A percentile compares a stretch with the other conserved stretches of the same genome.
phyloP scores from a whole-genome alignment of 108 stramenopile species.

The Cyclotella choctawhatcheeana region DNA sequence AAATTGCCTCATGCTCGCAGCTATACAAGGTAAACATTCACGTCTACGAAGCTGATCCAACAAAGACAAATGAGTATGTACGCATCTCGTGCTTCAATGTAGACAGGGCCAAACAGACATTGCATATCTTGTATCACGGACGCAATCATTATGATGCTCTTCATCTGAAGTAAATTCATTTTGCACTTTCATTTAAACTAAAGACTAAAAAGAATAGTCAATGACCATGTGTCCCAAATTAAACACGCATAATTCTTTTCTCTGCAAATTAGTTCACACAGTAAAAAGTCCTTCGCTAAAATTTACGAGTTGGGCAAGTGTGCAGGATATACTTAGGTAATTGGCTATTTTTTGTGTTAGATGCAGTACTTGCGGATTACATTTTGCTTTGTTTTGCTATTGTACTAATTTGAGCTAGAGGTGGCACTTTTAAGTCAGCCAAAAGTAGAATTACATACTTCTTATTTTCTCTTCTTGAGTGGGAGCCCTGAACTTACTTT shows the following conservation, averaged over 20 bases:
- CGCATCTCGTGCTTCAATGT: conserved; percentile 19
- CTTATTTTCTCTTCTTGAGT: too few species aligned
- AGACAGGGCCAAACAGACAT: not conserved
- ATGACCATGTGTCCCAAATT: too few species aligned
- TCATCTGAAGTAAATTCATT: conserved; percentile 7
- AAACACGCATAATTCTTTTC: too few species aligned
- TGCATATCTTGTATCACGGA: conserved; percentile 20
- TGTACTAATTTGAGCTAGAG: too few species aligned
- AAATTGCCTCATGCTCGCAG: conserved; percentile 16
- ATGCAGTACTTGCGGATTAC: too few species aligned
- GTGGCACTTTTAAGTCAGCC: too few species aligned
- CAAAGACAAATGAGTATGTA: conserved; percentile 5
- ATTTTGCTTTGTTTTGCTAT: too few species aligned
- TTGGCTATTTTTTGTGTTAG: not conserved
- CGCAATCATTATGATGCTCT: conserved; percentile 30
- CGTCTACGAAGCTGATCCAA: conserved; percentile 4
- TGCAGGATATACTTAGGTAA: not conserved
- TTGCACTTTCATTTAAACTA: not conserved
- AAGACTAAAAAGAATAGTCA: not conserved
- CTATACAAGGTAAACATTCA: conserved; percentile 14
- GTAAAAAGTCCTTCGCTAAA: too few species aligned
- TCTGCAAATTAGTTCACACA: too few species aligned
- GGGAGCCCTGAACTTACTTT: too few species aligned
- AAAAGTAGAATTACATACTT: too few species aligned
- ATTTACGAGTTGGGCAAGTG: too few species aligned